Evolutionary conservation across 768 basidiomycete genomes (phyloP).

Genomic region (Lactarius sp.): DNA sequence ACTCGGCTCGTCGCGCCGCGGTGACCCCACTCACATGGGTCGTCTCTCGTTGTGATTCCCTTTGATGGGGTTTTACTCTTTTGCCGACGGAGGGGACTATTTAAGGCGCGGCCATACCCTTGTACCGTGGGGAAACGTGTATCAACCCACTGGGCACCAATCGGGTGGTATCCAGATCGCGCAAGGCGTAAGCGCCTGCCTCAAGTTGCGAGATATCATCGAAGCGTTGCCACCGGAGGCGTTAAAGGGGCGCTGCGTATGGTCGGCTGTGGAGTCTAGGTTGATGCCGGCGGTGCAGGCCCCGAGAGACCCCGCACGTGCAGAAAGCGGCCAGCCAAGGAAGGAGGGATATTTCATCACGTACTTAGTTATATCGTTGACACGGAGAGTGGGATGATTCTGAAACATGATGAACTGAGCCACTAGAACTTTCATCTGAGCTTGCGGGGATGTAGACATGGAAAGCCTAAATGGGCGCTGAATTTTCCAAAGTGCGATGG

Average conservation of each 20-base stretch:
- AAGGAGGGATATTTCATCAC: slow-evolving; percentile 15
- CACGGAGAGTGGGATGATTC: slow-evolving; percentile 19
- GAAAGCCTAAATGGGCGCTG: slow-evolving; percentile 26
- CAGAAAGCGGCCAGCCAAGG: neutral
- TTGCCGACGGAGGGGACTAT: slow-evolving; percentile 14
- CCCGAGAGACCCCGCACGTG: slow-evolving; percentile 21
- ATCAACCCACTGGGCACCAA: slow-evolving; percentile 23
- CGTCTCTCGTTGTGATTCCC: neutral
- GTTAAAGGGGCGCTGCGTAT: slow-evolving; percentile 18
- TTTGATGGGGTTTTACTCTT: neutral
- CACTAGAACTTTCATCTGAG: slow-evolving; percentile 25
- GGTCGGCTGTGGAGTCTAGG: slow-evolving; percentile 7
- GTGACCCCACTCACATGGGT: neutral
- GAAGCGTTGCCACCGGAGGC: slow-evolving; percentile 18
- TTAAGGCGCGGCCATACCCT: slow-evolving; percentile 10
- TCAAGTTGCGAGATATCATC: slow-evolving; percentile 17
- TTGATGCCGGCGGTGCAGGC: slow-evolving; percentile 11
- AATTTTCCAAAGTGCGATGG: slow-evolving; percentile 19
- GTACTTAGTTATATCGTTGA: slow-evolving; percentile 13
- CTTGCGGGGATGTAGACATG: slow-evolving; percentile 20
- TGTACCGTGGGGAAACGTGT: slow-evolving; percentile 19
- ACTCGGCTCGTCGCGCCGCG: neutral
- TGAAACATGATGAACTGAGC: slow-evolving; percentile 25
- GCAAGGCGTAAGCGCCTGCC: slow-evolving; percentile 21
- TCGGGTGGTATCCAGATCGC: slow-evolving; percentile 24